Base-by-base conservation (phyloP, 805 yeast genomes). In the Candida endomychidarum region DNA sequence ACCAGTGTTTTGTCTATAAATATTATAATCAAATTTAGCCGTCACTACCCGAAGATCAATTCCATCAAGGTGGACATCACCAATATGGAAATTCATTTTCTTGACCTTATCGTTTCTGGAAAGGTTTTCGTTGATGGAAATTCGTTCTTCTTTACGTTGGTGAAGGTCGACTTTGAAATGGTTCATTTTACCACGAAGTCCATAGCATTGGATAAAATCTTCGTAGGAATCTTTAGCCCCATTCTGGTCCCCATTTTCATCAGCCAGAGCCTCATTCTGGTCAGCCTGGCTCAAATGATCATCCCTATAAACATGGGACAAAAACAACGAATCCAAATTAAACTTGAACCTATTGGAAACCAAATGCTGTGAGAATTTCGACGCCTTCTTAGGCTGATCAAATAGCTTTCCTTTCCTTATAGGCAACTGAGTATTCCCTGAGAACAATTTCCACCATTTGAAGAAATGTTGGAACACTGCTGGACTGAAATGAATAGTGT, bases 391-490 rank as follows among this genome's bases (percentile, higher is more conserved):
- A 5, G 62, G 55, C 16, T 77, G 77, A 0, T 79, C 80, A 65
- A 87, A 91, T 17, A 93, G 55, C 1, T 63, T 59, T 0, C 98
- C 97, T 33, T 77, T 72, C 37, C 95, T 74, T 11, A 88, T 75
- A 0, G 98, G 96, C 15, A 90, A 67, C 38, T 88, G 79, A 49
- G 84, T 71, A 40, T 83, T 81, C 18, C 91, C 83, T n/a, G 83
- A 75, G 60, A 91, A 91, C 48, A 86, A 74, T 23, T 64, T 62
- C 96, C 96, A 90, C 98, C 98, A 93, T 4, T 60, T 56, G 53
- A 79, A 80, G 63, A 93, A 89, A 44, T 80, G 84, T 6, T 64
- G 56, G 49, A 91, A 70, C 0, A 81, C 74, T 4, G 67, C 67
- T 1, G 96, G 96, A 2, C 89, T 73, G 38, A 91, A 62, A 56